A percentile compares a stretch with the other conserved stretches of the same genome.
Conservation (phyloP, 2,329 filamentous ascomycete species). For the Balansia obtecta region DNA sequence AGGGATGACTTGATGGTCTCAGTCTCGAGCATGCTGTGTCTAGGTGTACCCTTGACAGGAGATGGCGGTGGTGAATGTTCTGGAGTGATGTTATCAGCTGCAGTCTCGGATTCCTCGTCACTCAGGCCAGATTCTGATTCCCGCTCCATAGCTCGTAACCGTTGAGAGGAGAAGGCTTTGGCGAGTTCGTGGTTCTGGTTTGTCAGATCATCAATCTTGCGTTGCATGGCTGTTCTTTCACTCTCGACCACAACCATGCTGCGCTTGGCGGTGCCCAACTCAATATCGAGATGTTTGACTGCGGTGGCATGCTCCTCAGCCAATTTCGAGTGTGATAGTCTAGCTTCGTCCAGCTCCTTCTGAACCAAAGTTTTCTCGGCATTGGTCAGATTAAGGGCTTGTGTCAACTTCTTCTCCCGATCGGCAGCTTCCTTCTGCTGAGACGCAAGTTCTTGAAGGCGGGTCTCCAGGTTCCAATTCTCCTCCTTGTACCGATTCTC, state of each 20-base stretch:
- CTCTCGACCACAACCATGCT: constrained; percentile 66
- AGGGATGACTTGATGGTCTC: constrained; percentile 93
- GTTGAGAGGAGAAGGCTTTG: constrained; percentile 63
- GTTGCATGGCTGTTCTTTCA: constrained; percentile 66
- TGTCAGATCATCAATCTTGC: constrained; percentile 77
- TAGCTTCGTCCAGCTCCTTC: constrained; percentile 84
- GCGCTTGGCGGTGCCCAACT: constrained; percentile 72
- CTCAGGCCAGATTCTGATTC: constrained; percentile 46
- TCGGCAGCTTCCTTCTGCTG: constrained; percentile 65
- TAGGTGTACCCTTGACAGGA: constrained; percentile 80
- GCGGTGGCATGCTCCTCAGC: constrained; percentile 65
- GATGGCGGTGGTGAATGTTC: constrained; percentile 87
- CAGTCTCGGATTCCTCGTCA: constrained; percentile 51
- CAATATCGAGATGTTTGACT: constrained; percentile 78
- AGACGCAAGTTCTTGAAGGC: constrained; percentile 70
- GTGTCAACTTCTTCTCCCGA: constrained; percentile 69
- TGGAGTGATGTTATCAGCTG: constrained; percentile 59
- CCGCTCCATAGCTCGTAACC: constrained; percentile 54
- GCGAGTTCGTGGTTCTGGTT: constrained; percentile 86
- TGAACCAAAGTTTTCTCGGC: constrained; percentile 67
- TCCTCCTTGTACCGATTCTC: constrained; percentile 96
- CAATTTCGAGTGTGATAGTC: constrained; percentile 64
- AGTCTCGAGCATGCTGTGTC: constrained; percentile 83
- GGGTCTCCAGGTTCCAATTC: constrained; percentile 94
- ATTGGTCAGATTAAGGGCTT: constrained; percentile 55